Base-by-base conservation (phyloP, 208 protist species). In the Trypanosoma cruzi region DNA sequence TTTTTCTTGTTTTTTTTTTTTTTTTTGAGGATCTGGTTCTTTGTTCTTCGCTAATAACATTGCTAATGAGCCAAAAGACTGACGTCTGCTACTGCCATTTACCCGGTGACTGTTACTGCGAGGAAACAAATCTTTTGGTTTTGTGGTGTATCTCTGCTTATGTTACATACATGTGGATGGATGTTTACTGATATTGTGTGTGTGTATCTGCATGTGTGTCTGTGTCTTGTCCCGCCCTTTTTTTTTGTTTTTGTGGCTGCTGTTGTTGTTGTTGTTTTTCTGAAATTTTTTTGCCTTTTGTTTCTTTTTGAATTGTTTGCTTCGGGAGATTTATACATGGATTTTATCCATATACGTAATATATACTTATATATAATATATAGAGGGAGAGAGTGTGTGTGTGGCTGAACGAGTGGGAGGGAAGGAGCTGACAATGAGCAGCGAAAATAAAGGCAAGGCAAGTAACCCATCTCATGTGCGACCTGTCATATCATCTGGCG, bases 11-110 rank as follows among this genome's bases (percentile, higher is more conserved):
- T 56, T 11, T 24, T 56, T 56, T 22, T 26, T 42, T 2, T 61
- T 26, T 61, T 42, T 26, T 26, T 61, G 34, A 5, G 5, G 34
- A 44, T 1, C 42, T 61, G 22, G 16, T 61, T 64, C n/a, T 64
- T 49, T 64, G 26, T 48, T 64, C 32, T 49, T 64, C 44, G 26
- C 44, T n/a, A n/a, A n/a, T n/a, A n/a, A n/a, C n/a, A n/a, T n/a
- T n/a, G n/a, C n/a, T n/a, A n/a, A n/a, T n/a, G n/a, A n/a, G n/a
- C n/a, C n/a, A n/a, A n/a, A n/a, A n/a, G n/a, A n/a, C n/a, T n/a
- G n/a, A n/a, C n/a, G n/a, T n/a, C n/a, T n/a, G n/a, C n/a, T n/a
- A n/a, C n/a, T n/a, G n/a, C n/a, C n/a, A n/a, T n/a, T n/a, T n/a
- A n/a, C n/a, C n/a, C n/a, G n/a, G n/a, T n/a, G n/a, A n/a, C n/a